phyloP scores from a whole-genome alignment of 2,329 filamentous ascomycete genomes.

The Apiospora sp. region DNA sequence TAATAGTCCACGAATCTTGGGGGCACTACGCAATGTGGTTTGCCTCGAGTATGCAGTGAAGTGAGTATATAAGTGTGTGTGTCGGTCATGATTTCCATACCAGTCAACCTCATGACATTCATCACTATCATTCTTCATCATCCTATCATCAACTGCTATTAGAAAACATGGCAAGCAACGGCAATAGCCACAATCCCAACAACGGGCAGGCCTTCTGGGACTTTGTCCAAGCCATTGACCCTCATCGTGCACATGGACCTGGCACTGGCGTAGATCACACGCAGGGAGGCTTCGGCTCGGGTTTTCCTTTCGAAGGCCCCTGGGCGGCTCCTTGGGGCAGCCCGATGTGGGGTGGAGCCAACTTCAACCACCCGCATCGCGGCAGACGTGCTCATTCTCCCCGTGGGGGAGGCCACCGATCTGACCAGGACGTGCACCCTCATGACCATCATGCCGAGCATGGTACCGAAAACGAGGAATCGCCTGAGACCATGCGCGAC shows the following conservation, averaged over 20 bases:
- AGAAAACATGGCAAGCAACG: constrained; percentile 31
- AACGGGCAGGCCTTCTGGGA: constrained; percentile 40
- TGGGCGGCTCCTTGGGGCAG: constrained; percentile 29
- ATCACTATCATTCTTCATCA: not conserved
- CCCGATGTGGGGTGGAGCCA: constrained; percentile 28
- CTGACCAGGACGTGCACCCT: constrained; percentile 32
- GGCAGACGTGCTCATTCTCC: constrained; percentile 34
- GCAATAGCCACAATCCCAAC: constrained; percentile 33
- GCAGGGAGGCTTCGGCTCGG: constrained; percentile 44
- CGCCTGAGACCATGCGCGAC: constrained; percentile 43
- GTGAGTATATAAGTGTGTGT: constrained; percentile 6
- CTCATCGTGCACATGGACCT: constrained; percentile 36
- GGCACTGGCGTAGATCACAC: constrained; percentile 40
- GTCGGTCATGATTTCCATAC: not conserved
- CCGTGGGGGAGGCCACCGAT: constrained; percentile 38
- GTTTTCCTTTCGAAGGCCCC: constrained; percentile 32
- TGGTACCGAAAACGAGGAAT: constrained; percentile 45
- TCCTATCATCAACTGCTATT: constrained; percentile 3
- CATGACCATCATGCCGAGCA: constrained; percentile 33
- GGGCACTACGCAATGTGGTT: constrained; percentile 18
- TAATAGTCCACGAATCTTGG: not conserved
- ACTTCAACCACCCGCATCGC: constrained; percentile 29
- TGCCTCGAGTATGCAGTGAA: constrained; percentile 5
- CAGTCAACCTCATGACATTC: not conserved
- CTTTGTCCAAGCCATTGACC: constrained; percentile 46